These are phyloP conservation scores for Sutorius eximius DNA, from an alignment of 1,284 basidiomycete species.

Conservation along the genomic window DNA sequence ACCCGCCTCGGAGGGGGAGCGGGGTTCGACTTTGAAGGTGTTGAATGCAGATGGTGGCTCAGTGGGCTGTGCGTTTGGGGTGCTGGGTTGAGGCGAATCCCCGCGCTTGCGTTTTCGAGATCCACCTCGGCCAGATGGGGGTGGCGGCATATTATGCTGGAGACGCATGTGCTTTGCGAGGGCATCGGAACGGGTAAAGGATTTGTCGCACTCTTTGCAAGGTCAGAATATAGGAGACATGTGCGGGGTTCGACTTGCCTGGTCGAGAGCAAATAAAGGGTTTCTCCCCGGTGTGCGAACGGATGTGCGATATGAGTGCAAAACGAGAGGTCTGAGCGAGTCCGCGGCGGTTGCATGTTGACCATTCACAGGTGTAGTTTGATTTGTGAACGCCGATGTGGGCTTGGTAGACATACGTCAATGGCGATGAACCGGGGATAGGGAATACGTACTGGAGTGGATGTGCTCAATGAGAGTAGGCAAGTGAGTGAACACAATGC, in stretches of 20 bases:
- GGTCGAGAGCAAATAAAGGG: slow-evolving; percentile 83
- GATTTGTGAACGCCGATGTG: slow-evolving; percentile 87
- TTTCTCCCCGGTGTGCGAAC: slow-evolving; percentile 91
- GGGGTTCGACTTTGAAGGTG: slow-evolving; percentile 65
- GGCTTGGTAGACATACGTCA: slow-evolving; percentile 43
- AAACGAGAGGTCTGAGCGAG: slow-evolving; percentile 85
- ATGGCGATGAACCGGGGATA: neutral
- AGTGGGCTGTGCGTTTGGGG: slow-evolving; percentile 22
- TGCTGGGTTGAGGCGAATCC: slow-evolving; percentile 34
- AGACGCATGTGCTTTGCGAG: slow-evolving; percentile 89
- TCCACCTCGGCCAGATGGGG: slow-evolving; percentile 68
- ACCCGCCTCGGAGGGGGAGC: slow-evolving; percentile 42
- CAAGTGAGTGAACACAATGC: slow-evolving; percentile 65
- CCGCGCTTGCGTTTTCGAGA: slow-evolving; percentile 64
- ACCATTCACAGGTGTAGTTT: slow-evolving; percentile 88
- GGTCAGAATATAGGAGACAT: neutral
- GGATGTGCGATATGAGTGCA: slow-evolving; percentile 82
- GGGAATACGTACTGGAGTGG: slow-evolving; percentile 59
- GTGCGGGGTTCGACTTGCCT: slow-evolving; percentile 46
- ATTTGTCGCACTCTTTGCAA: slow-evolving; percentile 82
- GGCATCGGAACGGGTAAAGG: slow-evolving; percentile 89
- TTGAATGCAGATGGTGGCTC: slow-evolving; percentile 45
- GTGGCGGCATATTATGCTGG: slow-evolving; percentile 77
- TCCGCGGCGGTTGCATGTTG: slow-evolving; percentile 74
- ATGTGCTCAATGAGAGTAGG: slow-evolving; percentile 77